Base-by-base conservation (phyloP, 306 rosid genomes). In the Fragaria vesca region DNA sequence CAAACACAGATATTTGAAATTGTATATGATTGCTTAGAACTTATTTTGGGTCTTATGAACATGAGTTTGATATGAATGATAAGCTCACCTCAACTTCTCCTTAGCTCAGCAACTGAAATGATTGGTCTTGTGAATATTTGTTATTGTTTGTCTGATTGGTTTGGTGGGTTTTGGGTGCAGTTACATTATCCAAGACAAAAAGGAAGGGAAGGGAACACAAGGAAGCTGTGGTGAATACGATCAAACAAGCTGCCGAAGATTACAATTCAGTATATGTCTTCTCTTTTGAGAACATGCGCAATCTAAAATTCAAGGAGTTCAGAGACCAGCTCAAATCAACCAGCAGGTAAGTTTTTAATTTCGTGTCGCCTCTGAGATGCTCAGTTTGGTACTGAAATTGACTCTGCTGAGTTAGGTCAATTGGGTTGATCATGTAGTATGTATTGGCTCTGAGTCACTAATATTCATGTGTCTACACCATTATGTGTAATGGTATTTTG, bases 111-210 rank as follows among this genome's bases (percentile, higher is more conserved):
- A 1, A 38, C 12, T 55, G 48, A 62, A 15, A 54, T 28, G 42
- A 20, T 15, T 73, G 42, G 54, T 73, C 5, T 40, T 42, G 1
- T 21, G 34, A 10, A 20, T 72, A 24, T n/a, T 4, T 36, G 28
- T 6, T 69, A 7, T 52, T 51, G 55, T 74, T 61, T 12, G 2
- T 13, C 16, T 70, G 51, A 52, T 67, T 75, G 51, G 3, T 58
- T 34, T 69, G 51, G 40, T 69, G 51, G 40, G 65, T 13, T 34
- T 17, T 18, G 58, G 45, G 50, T 80, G 85, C 87, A 96, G 99
- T 96, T 79, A 96, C 99, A 6, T 83, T 96, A 3, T 96, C 99
- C 18, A 96, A 96, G 84, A 93, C 99, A 10, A 93, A 90, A 88
- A 96, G 88, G 83, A 96, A 91, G 72, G 99, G 99, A 38, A 88